These are phyloP conservation scores for Daldinia caldariorum DNA, from an alignment of 495 filamentous ascomycete species.

Conservation along the genomic window DNA sequence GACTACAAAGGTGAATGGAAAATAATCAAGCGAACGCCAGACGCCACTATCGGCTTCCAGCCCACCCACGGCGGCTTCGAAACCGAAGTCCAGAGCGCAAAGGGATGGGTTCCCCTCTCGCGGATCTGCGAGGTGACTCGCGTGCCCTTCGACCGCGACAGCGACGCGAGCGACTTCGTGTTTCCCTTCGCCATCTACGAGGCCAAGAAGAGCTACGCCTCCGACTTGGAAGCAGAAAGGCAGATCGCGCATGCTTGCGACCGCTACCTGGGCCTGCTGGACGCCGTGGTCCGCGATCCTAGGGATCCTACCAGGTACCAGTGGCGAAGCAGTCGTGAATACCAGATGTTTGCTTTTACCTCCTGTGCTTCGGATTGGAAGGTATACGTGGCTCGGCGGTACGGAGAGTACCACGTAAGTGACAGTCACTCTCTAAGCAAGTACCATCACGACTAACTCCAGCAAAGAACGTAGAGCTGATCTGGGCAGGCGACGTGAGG, in stretches of 20 bases:
- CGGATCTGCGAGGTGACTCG: not conserved
- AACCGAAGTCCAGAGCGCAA: not conserved
- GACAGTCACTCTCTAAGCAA: not conserved
- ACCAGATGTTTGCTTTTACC: constrained; percentile 1
- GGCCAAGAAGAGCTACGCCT: not conserved
- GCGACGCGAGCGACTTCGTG: not conserved
- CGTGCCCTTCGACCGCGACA: not conserved
- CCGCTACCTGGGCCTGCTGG: not conserved
- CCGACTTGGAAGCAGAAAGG: not conserved
- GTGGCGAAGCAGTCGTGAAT: not conserved
- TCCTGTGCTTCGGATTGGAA: constrained; percentile 1
- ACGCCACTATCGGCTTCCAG: not conserved
- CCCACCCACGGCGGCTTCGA: not conserved
- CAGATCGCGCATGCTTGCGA: not conserved
- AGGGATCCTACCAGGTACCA: not conserved
- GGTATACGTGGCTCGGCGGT: not conserved
- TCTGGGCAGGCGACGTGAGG: not conserved
- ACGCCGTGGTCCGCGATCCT: not conserved
- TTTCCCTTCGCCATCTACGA: constrained; percentile 6
- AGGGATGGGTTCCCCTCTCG: not conserved
- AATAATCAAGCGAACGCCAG: not conserved
- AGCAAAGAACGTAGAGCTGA: not conserved
- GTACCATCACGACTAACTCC: not conserved
- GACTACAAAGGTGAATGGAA: not conserved
- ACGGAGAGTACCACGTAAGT: not conserved